A percentile compares a stretch with the other conserved stretches of the same genome.
Conservation (phyloP, 1,284 basidiomycete species). For the Ceratobasidium sp. region DNA sequence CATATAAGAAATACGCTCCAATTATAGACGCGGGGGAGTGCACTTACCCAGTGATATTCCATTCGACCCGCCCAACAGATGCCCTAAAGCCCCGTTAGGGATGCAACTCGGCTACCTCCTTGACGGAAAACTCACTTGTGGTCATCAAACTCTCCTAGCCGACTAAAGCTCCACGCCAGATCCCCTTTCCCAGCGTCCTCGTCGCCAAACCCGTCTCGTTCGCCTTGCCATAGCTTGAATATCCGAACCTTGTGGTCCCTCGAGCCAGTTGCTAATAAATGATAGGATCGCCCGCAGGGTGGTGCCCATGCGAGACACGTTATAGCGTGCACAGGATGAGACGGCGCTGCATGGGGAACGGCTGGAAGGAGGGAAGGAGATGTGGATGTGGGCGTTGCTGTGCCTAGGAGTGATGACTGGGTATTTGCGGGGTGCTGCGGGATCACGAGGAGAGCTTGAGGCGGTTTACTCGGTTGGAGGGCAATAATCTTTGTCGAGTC, state of each 20-base stretch:
- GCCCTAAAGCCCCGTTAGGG: conserved; percentile 54
- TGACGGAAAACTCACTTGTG: conserved; percentile 64
- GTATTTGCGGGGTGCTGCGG: conserved; percentile 47
- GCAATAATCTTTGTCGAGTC: conserved; percentile 52
- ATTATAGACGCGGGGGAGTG: neutral
- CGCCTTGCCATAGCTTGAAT: conserved; percentile 64
- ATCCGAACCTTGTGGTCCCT: conserved; percentile 87
- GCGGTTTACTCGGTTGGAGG: conserved; percentile 52
- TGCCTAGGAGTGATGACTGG: conserved; percentile 38
- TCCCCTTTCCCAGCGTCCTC: conserved; percentile 58
- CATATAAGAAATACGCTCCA: neutral
- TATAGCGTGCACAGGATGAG: conserved; percentile 60
- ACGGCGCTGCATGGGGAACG: conserved; percentile 43
- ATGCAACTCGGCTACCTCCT: neutral
- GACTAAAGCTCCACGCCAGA: conserved; percentile 70
- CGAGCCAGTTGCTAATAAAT: conserved; percentile 86
- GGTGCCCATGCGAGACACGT: conserved; percentile 90
- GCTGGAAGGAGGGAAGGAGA: conserved; percentile 41
- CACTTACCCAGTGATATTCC: conserved; percentile 85
- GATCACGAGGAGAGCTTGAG: conserved; percentile 47
- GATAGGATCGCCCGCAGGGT: conserved; percentile 88
- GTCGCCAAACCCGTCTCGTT: conserved; percentile 39
- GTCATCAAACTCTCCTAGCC: conserved; percentile 87
- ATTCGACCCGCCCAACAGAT: conserved; percentile 76
- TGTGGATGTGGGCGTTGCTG: conserved; percentile 40